Conservation (phyloP, 768 basidiomycete genomes). For the Lentinula lateritia region DNA sequence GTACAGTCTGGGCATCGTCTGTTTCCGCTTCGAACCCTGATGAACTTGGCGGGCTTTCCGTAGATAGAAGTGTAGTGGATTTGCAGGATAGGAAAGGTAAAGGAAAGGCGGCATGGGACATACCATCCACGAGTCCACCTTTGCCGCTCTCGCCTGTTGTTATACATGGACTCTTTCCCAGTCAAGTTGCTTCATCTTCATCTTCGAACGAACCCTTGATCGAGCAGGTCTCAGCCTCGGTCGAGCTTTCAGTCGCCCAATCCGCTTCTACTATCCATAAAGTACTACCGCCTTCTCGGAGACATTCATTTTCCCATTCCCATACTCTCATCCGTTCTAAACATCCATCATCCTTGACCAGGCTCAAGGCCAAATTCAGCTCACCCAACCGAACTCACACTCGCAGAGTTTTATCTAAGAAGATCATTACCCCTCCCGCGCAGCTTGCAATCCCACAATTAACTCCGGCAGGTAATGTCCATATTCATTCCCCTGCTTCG, state of each 20-base stretch:
- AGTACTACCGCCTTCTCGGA: slow-evolving; percentile 34
- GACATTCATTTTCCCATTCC: slow-evolving; percentile 56
- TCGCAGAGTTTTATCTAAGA: slow-evolving; percentile 49
- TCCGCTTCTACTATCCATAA: slow-evolving; percentile 18
- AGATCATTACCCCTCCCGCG: slow-evolving; percentile 11
- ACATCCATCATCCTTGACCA: slow-evolving; percentile 40
- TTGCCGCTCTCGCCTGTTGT: slow-evolving; percentile 50
- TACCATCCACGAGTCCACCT: slow-evolving; percentile 57
- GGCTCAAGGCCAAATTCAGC: slow-evolving; percentile 42
- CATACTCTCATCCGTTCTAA: slow-evolving; percentile 42
- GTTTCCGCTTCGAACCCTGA: slow-evolving; percentile 4
- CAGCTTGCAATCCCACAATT: background rate
- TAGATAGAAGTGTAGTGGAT: background rate
- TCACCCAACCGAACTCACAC: slow-evolving; percentile 34
- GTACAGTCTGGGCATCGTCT: slow-evolving; percentile 11
- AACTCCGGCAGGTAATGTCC: background rate
- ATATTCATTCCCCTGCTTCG: background rate
- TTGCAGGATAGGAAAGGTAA: slow-evolving; percentile 38
- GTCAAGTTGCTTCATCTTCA: background rate
- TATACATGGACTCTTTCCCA: background rate
- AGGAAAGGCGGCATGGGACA: slow-evolving; percentile 52
- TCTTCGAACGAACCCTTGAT: background rate
- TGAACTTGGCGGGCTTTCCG: background rate
- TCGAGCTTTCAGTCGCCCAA: background rate
- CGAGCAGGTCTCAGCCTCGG: background rate